Conservation (phyloP, 495 filamentous ascomycete species). For the Xylaria grammica region DNA sequence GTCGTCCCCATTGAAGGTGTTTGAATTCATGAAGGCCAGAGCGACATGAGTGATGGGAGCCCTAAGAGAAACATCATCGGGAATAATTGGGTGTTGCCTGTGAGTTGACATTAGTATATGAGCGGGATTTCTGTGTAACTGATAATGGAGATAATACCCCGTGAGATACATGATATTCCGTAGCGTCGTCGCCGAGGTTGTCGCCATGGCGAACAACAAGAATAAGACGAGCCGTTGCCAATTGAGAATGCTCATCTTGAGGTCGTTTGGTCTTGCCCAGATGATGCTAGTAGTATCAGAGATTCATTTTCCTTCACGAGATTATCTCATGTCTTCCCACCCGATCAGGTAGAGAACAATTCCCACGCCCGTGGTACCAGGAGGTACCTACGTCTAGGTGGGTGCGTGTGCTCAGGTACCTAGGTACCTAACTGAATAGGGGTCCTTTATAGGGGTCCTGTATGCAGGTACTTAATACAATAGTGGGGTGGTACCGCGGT, state of each 20-base stretch:
- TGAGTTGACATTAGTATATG: constrained; percentile 1
- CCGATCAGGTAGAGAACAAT: background rate
- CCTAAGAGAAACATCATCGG: constrained; percentile 51
- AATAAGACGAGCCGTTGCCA: constrained; percentile 22
- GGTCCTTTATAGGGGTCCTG: too few relatives aligned
- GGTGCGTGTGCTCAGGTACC: too few relatives aligned
- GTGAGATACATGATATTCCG: constrained; percentile 67
- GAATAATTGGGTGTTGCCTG: constrained; percentile 60
- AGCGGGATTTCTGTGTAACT: background rate
- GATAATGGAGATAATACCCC: constrained; percentile 42
- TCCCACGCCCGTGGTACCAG: background rate
- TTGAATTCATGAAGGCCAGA: constrained; percentile 69
- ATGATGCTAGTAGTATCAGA: too few relatives aligned
- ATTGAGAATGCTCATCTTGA: constrained; percentile 11
- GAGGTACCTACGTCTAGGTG: background rate
- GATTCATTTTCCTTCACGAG: background rate
- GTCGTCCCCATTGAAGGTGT: constrained; percentile 61
- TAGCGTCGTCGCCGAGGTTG: constrained; percentile 29
- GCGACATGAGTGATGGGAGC: constrained; percentile 65
- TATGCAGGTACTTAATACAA: background rate
- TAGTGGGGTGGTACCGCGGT: constrained; percentile 6
- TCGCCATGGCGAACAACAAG: constrained; percentile 18
- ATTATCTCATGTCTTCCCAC: background rate
- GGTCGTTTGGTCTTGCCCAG: background rate
- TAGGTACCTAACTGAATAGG: background rate